Conservation (phyloP, 305 asterid species). For the Fraxinus paxiana region DNA sequence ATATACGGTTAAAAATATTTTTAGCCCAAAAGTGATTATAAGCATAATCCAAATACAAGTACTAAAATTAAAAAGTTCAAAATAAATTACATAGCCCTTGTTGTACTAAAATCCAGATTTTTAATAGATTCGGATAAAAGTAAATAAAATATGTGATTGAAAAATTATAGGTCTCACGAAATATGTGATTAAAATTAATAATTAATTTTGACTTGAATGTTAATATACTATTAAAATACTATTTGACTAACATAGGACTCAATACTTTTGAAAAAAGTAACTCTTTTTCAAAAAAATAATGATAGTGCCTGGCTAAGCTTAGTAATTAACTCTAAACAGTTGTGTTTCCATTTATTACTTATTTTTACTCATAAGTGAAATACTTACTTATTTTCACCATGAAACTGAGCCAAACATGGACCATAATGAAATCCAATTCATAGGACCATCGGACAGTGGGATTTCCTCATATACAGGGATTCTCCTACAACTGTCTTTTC, state of each 20-base stretch:
- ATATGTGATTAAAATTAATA: too few species aligned
- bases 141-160: not conserved
- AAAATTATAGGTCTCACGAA: too few species aligned
- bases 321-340: not conserved
- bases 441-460: not conserved
- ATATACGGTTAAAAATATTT: not conserved
- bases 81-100: not conserved
- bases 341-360: not conserved
- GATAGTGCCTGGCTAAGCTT: not conserved
- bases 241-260: not conserved
- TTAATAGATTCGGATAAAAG: not conserved
- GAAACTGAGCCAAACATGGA: not conserved
- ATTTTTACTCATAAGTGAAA: not conserved
- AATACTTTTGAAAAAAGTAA: not conserved
- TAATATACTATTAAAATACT: not conserved
- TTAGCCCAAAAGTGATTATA: not conserved
- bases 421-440: not conserved
- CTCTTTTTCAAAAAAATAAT: not conserved
- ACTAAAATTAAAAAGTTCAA: not conserved
- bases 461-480: not conserved
- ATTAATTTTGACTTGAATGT: too few species aligned
- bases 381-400: not conserved
- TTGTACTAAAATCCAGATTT: not conserved
- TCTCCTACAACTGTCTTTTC: not conserved
- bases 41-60: not conserved